Conservation (phyloP, 2,329 filamentous ascomycete species). For the Sporothrix humicola region DNA sequence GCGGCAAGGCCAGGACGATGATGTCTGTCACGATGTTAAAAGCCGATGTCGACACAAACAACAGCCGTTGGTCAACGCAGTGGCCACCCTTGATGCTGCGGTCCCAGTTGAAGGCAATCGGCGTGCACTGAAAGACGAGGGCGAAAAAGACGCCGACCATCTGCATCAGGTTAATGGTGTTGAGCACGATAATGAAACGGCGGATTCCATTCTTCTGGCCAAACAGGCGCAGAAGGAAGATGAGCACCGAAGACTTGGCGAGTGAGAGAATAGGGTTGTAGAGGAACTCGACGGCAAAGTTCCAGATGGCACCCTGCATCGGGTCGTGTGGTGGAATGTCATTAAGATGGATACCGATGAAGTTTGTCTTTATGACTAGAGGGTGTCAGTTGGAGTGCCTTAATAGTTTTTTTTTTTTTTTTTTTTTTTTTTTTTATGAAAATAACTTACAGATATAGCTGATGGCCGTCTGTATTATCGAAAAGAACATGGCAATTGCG, state of each 20-base stretch:
- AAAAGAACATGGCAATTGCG: slow-evolving; percentile 44
- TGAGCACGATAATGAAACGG: slow-evolving; percentile 43
- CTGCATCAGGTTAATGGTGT: slow-evolving; percentile 43
- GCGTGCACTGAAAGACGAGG: slow-evolving; percentile 49
- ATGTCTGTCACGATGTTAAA: slow-evolving; percentile 54
- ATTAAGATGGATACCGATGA: slow-evolving; percentile 6
- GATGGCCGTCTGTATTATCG: slow-evolving; percentile 41
- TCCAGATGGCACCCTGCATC: slow-evolving; percentile 42
- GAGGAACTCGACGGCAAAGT: slow-evolving; percentile 45
- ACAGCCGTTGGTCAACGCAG: slow-evolving; percentile 44
- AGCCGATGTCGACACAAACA: slow-evolving; percentile 46
- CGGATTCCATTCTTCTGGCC: slow-evolving; percentile 43
- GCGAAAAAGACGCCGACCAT: slow-evolving; percentile 45
- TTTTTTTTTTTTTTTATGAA: background rate
- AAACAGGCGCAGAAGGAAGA: slow-evolving; percentile 45
- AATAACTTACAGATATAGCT: slow-evolving; percentile 43
- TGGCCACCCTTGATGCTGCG: slow-evolving; percentile 48
- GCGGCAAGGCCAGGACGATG: slow-evolving; percentile 50
- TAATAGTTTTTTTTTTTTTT: background rate
- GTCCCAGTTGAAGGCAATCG: slow-evolving; percentile 53
- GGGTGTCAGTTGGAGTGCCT: background rate
- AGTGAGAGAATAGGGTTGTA: slow-evolving; percentile 47
- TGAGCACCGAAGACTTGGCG: slow-evolving; percentile 45
- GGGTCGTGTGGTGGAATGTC: slow-evolving; percentile 40
- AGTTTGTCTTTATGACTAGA: slow-evolving; percentile 15